Evolutionary conservation across 331 rosid species (phyloP).

Genomic region (Rhamnella rubrinervis): DNA sequence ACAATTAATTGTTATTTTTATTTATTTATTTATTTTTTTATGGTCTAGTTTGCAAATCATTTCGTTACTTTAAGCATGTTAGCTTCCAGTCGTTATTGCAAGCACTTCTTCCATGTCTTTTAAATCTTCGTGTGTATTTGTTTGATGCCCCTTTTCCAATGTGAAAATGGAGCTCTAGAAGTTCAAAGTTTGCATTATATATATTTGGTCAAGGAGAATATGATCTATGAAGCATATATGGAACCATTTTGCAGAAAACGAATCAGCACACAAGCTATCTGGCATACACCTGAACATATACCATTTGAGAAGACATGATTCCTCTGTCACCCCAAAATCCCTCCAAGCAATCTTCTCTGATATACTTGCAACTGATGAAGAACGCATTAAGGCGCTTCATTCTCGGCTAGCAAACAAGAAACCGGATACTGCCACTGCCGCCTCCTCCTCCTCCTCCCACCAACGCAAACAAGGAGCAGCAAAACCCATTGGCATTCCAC

Average conservation of each 20-base stretch:
- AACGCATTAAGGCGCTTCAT: slow-evolving; percentile 36
- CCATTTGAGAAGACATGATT: slow-evolving; percentile 27
- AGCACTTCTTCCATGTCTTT: too few species aligned
- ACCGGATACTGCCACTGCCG: not conserved
- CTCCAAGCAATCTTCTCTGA: slow-evolving; percentile 20
- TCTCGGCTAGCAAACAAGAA: slow-evolving; percentile 27
- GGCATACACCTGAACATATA: slow-evolving; percentile 35
- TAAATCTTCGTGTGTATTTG: too few species aligned
- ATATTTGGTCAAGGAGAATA: too few species aligned
- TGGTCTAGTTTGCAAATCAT: not conserved
- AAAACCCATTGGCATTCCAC: slow-evolving; percentile 37
- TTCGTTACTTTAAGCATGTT: too few species aligned
- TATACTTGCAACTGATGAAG: slow-evolving; percentile 39
- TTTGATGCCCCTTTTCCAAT: too few species aligned
- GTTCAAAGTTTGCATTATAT: too few species aligned
- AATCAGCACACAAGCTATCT: slow-evolving; percentile 23
- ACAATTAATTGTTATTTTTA: not conserved
- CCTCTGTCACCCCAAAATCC: slow-evolving; percentile 28
- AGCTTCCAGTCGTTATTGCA: too few species aligned
- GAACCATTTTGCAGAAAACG: slow-evolving; percentile 39
- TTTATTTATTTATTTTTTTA: too few species aligned
- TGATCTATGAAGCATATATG: not conserved
- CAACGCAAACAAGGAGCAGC: slow-evolving; percentile 1
- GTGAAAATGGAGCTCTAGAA: too few species aligned
- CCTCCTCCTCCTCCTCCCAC: slow-evolving; percentile 19